phyloP scores from a whole-genome alignment of 1,139 yeast species.

The Suhomyces coccinellae region DNA sequence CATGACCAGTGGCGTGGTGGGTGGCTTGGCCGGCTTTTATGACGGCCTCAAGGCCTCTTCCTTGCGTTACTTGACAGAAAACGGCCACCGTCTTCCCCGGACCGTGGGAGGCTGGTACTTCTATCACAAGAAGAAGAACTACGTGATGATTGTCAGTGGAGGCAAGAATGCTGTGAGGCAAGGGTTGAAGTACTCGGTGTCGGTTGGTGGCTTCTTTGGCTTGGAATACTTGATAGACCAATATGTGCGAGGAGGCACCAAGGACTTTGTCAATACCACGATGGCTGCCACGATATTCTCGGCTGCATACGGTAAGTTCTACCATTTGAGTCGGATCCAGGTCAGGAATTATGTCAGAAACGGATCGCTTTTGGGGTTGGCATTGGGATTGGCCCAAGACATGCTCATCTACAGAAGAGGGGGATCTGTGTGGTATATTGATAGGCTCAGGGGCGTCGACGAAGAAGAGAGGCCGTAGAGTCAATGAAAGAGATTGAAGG shows the following conservation, averaged over 20 bases:
- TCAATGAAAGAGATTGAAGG: no score
- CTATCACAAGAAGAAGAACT: slow-evolving; percentile 82
- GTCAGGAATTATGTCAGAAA: slow-evolving; percentile 47
- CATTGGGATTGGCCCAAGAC: slow-evolving; percentile 68
- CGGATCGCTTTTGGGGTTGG: slow-evolving; percentile 59
- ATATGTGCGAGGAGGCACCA: slow-evolving; percentile 44
- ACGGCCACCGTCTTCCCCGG: slow-evolving; percentile 77
- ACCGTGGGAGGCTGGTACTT: slow-evolving; percentile 88
- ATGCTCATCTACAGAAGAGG: slow-evolving; percentile 56
- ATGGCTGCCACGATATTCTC: slow-evolving; percentile 57
- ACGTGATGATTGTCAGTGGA: slow-evolving; percentile 64
- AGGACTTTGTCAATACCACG: slow-evolving; percentile 64
- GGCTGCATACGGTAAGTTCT: slow-evolving; percentile 47
- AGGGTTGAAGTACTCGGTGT: slow-evolving; percentile 46
- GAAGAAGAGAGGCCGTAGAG: slow-evolving; percentile 7
- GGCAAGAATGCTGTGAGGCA: slow-evolving; percentile 44
- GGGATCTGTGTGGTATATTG: slow-evolving; percentile 64
- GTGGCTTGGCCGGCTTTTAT: slow-evolving; percentile 62
- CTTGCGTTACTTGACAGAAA: slow-evolving; percentile 69
- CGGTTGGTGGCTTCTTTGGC: slow-evolving; percentile 56
- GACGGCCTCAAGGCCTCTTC: slow-evolving; percentile 60
- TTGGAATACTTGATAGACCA: slow-evolving; percentile 62
- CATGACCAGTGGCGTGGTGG: slow-evolving; percentile 50
- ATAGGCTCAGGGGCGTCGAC: slow-evolving; percentile 20
- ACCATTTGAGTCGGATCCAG: slow-evolving; percentile 49